Conservation (phyloP, 257 asterid species). For the Jacaranda mimosifolia region DNA sequence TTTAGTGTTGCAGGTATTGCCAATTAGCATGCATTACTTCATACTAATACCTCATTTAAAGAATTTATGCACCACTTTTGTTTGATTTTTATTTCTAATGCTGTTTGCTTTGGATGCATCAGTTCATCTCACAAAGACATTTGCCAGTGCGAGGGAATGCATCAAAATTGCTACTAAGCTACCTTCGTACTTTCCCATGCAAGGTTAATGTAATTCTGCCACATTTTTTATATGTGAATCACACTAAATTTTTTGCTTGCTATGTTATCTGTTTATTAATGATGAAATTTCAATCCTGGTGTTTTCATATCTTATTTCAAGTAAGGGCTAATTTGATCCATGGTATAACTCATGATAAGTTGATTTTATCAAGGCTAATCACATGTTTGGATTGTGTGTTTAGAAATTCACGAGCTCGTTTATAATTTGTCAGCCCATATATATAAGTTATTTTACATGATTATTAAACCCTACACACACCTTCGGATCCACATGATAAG, state of each 20-base stretch:
- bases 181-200: constrained; percentile 78
- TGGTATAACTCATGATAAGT: too few relatives aligned
- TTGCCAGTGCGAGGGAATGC: constrained; percentile 88
- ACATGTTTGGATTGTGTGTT: too few relatives aligned
- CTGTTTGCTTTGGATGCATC: constrained; percentile 29
- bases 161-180: constrained; percentile 64
- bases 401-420: too few relatives aligned
- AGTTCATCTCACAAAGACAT: constrained; percentile 89
- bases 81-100: constrained; percentile 24
- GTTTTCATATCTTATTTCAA: constrained; percentile 1
- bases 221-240: neutral
- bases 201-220: constrained; percentile 57
- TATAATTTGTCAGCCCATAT: too few relatives aligned
- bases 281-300: neutral
- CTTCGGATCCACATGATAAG: too few relatives aligned
- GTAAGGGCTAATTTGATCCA: neutral
- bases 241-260: constrained; percentile 16
- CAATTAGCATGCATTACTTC: constrained; percentile 28
- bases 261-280: neutral
- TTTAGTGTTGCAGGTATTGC: constrained; percentile 78
- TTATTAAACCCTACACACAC: too few relatives aligned
- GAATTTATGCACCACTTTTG: constrained; percentile 5
- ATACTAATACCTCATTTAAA: constrained; percentile 21
- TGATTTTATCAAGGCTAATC: too few relatives aligned
- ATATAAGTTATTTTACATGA: too few relatives aligned